Base-by-base conservation (phyloP, 495 filamentous ascomycete species). In the Penicillium fimorum region DNA sequence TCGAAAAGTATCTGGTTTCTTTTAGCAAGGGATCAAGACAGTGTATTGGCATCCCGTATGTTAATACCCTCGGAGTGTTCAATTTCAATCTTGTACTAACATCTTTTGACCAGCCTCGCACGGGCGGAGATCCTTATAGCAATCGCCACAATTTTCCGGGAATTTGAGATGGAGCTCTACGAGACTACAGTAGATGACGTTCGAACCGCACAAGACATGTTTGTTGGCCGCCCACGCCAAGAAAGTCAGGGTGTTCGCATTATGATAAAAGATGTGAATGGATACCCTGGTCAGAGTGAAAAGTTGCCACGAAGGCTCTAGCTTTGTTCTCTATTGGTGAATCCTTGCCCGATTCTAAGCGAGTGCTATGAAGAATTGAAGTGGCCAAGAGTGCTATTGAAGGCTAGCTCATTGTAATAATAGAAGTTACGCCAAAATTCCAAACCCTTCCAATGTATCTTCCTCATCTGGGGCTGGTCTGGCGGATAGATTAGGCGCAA, bases 41-140 rank as follows among this genome's bases (percentile, higher is more conserved):
- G 20, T 84, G 81, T 50, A 57, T 85, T 27, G 82, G 79, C 1
- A 80, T 79, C 37, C 76, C 79, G 68, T 70, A 61, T 20, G 65
- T 60, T 13, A 11, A 15, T 24, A 5, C 24, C 9, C 35, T 7
- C 18, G 10, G 2, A 10, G 4, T 12, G 8, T 9, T 32, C 20
- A 10, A 5, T 12, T 24, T 8, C 2, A 44, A 18, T 2, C 9
- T 25, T 29, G 20, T 12, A 53, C 50, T 56, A 46, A 57, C 35
- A n/a, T 35, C 7, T 18, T 10, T 22, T 45, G 7, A 29, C 35
- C 45, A 73, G 70, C 38, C 66, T 76, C 22, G 72, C 73, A 1
- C 60, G 62, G 30, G 68, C 69, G n/a, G 72, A 74, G 47, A 57
- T 76, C 25, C 65, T 66, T 24, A 41, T 75, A 27, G 60, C 46